Conservation (phyloP, 345 rosid species). For the Acer negundo region DNA sequence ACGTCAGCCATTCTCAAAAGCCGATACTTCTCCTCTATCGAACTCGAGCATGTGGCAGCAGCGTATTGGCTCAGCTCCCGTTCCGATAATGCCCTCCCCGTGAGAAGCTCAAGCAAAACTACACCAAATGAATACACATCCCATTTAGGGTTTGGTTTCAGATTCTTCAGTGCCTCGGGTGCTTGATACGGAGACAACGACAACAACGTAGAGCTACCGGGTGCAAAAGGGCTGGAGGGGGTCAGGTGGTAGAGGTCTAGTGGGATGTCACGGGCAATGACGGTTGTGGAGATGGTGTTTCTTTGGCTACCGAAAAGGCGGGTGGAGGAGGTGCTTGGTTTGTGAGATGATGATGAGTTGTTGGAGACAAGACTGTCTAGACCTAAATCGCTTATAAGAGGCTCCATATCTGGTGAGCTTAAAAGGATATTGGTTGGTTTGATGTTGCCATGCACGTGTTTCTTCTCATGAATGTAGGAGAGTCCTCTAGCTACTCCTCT, state of each 20-base stretch:
- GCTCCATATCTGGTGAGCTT: constrained; percentile 51
- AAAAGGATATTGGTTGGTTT: constrained; percentile 80
- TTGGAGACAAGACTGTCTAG: constrained; percentile 47
- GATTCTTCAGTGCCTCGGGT: constrained; percentile 61
- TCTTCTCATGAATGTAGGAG: constrained; percentile 78
- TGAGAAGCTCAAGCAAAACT: constrained; percentile 72
- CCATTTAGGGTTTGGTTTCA: constrained; percentile 72
- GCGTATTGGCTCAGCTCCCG: constrained; percentile 55
- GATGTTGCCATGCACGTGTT: constrained; percentile 75
- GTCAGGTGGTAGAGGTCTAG: constrained; percentile 16
- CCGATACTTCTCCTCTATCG: constrained; percentile 49
- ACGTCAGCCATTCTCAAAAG: constrained; percentile 58
- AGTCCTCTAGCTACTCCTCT: constrained; percentile 79
- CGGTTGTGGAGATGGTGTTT: constrained; percentile 9
- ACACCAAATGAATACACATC: constrained; percentile 84
- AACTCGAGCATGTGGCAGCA: constrained; percentile 28
- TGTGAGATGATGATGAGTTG: constrained; percentile 21
- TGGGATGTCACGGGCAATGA: background rate
- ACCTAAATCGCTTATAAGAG: constrained; percentile 74
- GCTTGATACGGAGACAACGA: constrained; percentile 49
- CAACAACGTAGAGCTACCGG: background rate
- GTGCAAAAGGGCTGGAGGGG: constrained; percentile 30
- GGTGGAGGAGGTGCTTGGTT: constrained; percentile 26
- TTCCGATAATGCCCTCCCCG: constrained; percentile 57
- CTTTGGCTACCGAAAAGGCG: constrained; percentile 38